Base-by-base conservation (phyloP, 371 early-diverging fungal genomes). In the Zancudomyces culisetae region DNA sequence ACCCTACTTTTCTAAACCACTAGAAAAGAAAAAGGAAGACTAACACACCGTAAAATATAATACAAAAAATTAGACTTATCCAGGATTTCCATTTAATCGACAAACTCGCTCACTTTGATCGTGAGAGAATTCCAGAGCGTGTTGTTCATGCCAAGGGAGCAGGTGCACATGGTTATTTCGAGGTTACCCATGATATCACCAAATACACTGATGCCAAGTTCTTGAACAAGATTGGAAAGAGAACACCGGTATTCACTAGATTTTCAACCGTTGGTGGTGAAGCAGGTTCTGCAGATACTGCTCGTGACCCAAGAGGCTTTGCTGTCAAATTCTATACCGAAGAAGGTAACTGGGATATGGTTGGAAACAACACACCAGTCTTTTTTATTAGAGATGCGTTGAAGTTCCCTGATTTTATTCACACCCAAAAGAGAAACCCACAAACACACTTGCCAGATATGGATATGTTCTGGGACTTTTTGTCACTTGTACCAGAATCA, bases 91-190 rank as follows among this genome's bases (percentile, higher is more conserved):
- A 79, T 50, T 69, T 81, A 40, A 73, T 82, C 55, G 83, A 85
- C 60, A 85, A 85, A 64, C 68, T 84, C n/a, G 65, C 80, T 52
- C 85, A 82, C 68, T 85, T 85, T 72, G 84, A 85, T 69, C 79
- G 79, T 53, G 86, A 86, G 64, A 76, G 86, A 53, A 77, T 80
- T 49, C 85, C 85, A 24, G 83, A 85, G 56, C 78, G 85, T 56
- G 86, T 85, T 49, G 84, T 85, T 49, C 84, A 86, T 55, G 86
- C 86, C 67, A 81, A 80, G 59, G 85, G 85, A 28, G 80, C 79
- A 53, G 85, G 83, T 52, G 84, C 85, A 46, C 83, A 82, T 59
- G 87, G 87, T 45, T 70, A 76, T 63, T 84, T 86, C 67, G 83
- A 80, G 73, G 81, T 82, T 23, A 81, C 83, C 41, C 70, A 79